phyloP scores from a whole-genome alignment of 495 filamentous ascomycete genomes.

The Friedmanniomyces endolithicus region DNA sequence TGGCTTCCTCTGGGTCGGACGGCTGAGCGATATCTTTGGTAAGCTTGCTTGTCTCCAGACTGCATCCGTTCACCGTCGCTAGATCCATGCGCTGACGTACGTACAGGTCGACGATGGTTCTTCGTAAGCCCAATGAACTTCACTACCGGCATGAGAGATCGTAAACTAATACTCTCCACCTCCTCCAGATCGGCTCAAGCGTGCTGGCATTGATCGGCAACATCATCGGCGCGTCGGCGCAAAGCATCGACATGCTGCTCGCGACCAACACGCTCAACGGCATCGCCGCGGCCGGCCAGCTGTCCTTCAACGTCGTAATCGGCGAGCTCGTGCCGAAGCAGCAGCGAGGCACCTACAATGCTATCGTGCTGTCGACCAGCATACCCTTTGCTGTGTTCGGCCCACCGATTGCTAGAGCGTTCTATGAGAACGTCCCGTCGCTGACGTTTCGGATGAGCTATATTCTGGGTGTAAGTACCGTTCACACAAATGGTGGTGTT shows the following conservation, averaged over 20 bases:
- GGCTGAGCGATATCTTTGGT: slow-evolving; percentile 26
- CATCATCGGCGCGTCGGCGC: slow-evolving; percentile 25
- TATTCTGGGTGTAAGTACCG: slow-evolving; percentile 49
- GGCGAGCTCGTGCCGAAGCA: slow-evolving; percentile 28
- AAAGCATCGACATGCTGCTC: slow-evolving; percentile 23
- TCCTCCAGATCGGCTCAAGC: slow-evolving; percentile 3
- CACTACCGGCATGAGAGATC: background rate
- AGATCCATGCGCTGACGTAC: background rate
- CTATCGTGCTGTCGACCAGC: slow-evolving; percentile 19
- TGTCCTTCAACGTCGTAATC: slow-evolving; percentile 28
- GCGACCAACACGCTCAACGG: slow-evolving; percentile 24
- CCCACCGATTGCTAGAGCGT: slow-evolving; percentile 22
- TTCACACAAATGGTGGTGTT: background rate
- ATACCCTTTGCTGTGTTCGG: slow-evolving; percentile 26
- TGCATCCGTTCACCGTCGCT: too few relatives aligned
- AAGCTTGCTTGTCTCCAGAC: background rate
- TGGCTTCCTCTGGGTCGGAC: slow-evolving; percentile 23
- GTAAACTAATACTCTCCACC: background rate
- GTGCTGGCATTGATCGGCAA: slow-evolving; percentile 20
- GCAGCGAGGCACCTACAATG: slow-evolving; percentile 18
- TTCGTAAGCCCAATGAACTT: slow-evolving; percentile 7
- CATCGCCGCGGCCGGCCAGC: slow-evolving; percentile 27
- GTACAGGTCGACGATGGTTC: slow-evolving; percentile 23
- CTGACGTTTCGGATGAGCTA: slow-evolving; percentile 48
- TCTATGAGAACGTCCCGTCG: slow-evolving; percentile 18